Base-by-base conservation (phyloP, 208 protist genomes). In the Trichomonas gallinae region DNA sequence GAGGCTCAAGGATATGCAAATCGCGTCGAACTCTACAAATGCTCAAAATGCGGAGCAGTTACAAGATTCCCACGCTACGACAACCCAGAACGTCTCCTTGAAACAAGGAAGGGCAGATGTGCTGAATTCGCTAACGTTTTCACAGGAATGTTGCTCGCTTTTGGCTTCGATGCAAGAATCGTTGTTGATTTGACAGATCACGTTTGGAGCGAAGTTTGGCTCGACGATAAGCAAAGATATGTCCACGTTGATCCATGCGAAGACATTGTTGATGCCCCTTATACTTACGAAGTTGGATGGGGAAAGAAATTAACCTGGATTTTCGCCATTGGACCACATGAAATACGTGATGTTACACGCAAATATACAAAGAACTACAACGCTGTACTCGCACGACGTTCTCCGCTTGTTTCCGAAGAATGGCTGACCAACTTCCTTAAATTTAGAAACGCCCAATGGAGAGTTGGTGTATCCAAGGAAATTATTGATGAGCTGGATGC, bases 111-210 rank as follows among this genome's bases (percentile, higher is more conserved):
- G 10, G 97, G 97, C 13, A 31, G 97, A 0, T 97, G 97, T 40
- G 96, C 96, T 36, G 97, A 97, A 87, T 97, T 46, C 17, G 97
- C 97, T 2, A 97, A 97, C 42, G 17, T 40, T 72, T 97, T 97
- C 85, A 72, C 82, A 4, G 87, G 96, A 0, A 83, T 58, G 38
- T 23, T 63, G 42, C 34, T 46, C 11, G 72, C 96, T 26, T 21
- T 96, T 0, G 97, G 97, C 0, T 97, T 91, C 42, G 23, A 82
- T 21, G 88, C 49, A 0, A 87, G 97, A 34, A 96, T 51, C 31
- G 87, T 96, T 11, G 23, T n/a, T 82, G 97, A 97, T 58, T 58
- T 63, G 6, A 97, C 82, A 11, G 97, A 97, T 72, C 97, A 97
- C 83, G 91, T 97, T n/a, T 97, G 97, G 97, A 48, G 38, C 10